Percentiles rank a stretch among this genome's conserved stretches.
Conservation (phyloP, 805 yeast species). For the Candida saitoana region DNA sequence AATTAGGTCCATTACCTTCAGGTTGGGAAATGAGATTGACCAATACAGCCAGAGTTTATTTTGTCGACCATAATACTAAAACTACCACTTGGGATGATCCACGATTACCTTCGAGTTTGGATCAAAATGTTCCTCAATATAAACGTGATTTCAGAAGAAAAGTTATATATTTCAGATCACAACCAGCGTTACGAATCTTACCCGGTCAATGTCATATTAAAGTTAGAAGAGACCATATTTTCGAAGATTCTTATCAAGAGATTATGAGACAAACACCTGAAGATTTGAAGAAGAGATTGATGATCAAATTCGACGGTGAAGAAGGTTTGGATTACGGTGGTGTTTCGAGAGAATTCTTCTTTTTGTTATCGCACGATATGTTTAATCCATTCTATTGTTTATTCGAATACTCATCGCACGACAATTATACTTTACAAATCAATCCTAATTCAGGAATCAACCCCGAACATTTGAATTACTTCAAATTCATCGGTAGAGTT, state of each 20-base stretch:
- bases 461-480: constrained; percentile 96
- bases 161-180: constrained; percentile 95
- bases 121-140: constrained; percentile 98
- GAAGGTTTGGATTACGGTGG: constrained; percentile 99
- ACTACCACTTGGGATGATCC: constrained; percentile 99
- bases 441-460: constrained; percentile 96
- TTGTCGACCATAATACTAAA: constrained; percentile 98
- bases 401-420: constrained; percentile 96
- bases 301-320: constrained; percentile 98
- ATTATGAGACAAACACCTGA: constrained; percentile 98
- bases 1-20: constrained; percentile 94
- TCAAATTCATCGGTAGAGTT: constrained; percentile 96
- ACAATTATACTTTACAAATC: constrained; percentile 95
- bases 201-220: constrained; percentile 99
- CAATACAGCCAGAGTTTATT: constrained; percentile 96
- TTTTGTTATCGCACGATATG: constrained; percentile 95
- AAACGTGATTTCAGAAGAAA: constrained; percentile 98
- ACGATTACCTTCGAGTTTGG: constrained; percentile 92
- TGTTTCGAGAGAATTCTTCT: constrained; percentile 96
- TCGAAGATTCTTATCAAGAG: constrained; percentile 97
- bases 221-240: constrained; percentile 92
- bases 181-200: constrained; percentile 92
- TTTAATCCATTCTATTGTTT: constrained; percentile 96
- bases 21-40: constrained; percentile 99
- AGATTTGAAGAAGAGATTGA: constrained; percentile 92